Conservation (phyloP, 1,284 basidiomycete species). For the Inonotus hispidus region DNA sequence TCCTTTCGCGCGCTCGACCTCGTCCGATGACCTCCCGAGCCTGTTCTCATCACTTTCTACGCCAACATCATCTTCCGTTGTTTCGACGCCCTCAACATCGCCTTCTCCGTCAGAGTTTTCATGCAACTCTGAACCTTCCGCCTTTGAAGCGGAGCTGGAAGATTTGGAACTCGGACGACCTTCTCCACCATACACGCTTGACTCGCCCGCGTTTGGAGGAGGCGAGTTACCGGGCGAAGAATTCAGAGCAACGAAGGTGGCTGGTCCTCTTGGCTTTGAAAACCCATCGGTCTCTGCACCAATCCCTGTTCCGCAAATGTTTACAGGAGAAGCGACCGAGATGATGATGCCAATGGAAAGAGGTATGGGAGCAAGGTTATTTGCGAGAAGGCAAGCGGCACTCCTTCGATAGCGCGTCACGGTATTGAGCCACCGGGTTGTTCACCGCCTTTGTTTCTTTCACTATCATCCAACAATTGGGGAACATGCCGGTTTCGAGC, state of each 20-base stretch:
- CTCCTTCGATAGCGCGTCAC: not conserved
- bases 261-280: not conserved
- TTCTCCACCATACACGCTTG: not conserved
- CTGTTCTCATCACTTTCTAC: slow-evolving; percentile 1
- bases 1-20: not conserved
- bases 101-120: not conserved
- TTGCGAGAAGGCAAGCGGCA: not conserved
- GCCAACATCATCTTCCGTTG: not conserved
- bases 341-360: not conserved
- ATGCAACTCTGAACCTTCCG: not conserved
- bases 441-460: not conserved
- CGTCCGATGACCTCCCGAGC: slow-evolving; percentile 5
- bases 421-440: not conserved
- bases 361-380: not conserved
- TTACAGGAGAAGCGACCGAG: not conserved
- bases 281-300: not conserved
- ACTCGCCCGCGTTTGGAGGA: not conserved
- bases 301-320: not conserved
- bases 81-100: not conserved
- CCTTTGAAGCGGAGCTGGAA: not conserved
- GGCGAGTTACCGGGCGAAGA: not conserved
- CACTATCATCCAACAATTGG: not conserved
- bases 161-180: not conserved
- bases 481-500: not conserved
- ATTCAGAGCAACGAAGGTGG: not conserved